These are phyloP conservation scores for Coprinopsis cinerea DNA, from an alignment of 768 basidiomycete species.

Conservation along the genomic window DNA sequence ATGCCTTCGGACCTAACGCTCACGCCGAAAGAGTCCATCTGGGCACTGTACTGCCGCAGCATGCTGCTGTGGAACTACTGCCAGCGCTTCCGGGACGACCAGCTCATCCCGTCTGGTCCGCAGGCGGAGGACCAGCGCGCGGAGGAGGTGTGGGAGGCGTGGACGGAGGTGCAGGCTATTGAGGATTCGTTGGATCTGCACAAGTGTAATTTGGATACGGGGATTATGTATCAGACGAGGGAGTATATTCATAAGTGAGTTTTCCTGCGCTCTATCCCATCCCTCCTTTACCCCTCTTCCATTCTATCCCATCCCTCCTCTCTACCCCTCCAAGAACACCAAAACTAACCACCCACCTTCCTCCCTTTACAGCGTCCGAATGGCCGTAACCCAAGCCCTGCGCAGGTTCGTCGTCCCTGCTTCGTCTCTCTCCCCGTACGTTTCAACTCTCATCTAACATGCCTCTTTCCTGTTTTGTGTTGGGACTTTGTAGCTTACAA, in stretches of 20 bases:
- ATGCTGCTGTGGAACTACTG: slow-evolving; percentile 80
- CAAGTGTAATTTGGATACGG: slow-evolving; percentile 63
- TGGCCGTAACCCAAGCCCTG: slow-evolving; percentile 57
- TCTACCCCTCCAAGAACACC: no score
- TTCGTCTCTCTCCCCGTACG: slow-evolving; percentile 15
- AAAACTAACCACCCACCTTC: no score
- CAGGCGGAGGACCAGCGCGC: slow-evolving; percentile 1
- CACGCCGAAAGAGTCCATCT: slow-evolving; percentile 59
- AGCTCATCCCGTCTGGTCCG: not conserved
- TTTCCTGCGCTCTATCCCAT: slow-evolving; percentile 8
- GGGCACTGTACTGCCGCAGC: slow-evolving; percentile 77
- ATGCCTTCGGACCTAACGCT: slow-evolving; percentile 25
- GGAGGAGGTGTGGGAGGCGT: slow-evolving; percentile 54
- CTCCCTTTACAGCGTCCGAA: slow-evolving; percentile 46
- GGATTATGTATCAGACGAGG: slow-evolving; percentile 57
- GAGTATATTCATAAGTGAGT: slow-evolving; percentile 75
- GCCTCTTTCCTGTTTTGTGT: not conserved
- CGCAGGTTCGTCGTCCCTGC: slow-evolving; percentile 42
- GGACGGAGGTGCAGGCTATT: slow-evolving; percentile 60
- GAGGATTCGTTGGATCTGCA: slow-evolving; percentile 65
- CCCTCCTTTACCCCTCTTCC: no score
- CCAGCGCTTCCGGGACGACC: slow-evolving; percentile 41
- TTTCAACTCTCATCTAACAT: not conserved
- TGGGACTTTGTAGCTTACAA: slow-evolving; percentile 32
- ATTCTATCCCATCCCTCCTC: no score